Evolutionary conservation across 1,284 basidiomycete genomes (phyloP).

Genomic region (Coriolopsis trogii): DNA sequence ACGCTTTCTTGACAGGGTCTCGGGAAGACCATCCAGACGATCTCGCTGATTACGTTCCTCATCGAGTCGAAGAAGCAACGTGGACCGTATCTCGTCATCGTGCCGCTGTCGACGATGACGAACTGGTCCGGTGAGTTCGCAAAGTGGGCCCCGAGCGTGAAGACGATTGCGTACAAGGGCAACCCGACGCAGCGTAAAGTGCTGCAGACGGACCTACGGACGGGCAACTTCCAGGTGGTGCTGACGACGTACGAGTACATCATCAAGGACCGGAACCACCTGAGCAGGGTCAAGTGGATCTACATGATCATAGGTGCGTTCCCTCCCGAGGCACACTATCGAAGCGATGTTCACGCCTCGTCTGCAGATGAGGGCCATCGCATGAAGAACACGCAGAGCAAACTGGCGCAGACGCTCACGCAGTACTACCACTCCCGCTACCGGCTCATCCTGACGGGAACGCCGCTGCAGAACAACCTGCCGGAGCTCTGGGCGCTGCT

Average conservation of each 20-base stretch:
- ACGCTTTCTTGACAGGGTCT: constrained; percentile 69
- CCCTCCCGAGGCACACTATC: constrained; percentile 2
- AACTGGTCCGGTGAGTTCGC: constrained; percentile 99
- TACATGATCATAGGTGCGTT: constrained; percentile 94
- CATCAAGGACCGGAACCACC: constrained; percentile 93
- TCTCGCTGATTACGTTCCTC: constrained; percentile 94
- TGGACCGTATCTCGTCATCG: constrained; percentile 97
- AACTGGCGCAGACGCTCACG: constrained; percentile 91
- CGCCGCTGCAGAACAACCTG: constrained; percentile 97
- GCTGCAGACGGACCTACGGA: constrained; percentile 75
- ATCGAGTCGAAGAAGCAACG: constrained; percentile 92
- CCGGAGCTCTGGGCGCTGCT: constrained; percentile 98
- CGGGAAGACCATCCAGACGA: constrained; percentile 95
- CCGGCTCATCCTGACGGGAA: constrained; percentile 96
- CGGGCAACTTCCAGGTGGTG: constrained; percentile 91
- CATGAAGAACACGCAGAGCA: constrained; percentile 99
- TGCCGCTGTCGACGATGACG: constrained; percentile 97
- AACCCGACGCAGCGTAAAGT: constrained; percentile 81
- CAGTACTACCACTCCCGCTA: constrained; percentile 93
- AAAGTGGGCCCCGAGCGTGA: constrained; percentile 93
- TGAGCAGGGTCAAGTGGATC: constrained; percentile 95
- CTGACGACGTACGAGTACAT: constrained; percentile 99
- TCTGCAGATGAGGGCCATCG: constrained; percentile 93
- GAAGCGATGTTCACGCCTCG: not conserved
- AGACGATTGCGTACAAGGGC: constrained; percentile 91